Conservation (phyloP, 2,329 filamentous ascomycete species). For the Aspergillus ruber region DNA sequence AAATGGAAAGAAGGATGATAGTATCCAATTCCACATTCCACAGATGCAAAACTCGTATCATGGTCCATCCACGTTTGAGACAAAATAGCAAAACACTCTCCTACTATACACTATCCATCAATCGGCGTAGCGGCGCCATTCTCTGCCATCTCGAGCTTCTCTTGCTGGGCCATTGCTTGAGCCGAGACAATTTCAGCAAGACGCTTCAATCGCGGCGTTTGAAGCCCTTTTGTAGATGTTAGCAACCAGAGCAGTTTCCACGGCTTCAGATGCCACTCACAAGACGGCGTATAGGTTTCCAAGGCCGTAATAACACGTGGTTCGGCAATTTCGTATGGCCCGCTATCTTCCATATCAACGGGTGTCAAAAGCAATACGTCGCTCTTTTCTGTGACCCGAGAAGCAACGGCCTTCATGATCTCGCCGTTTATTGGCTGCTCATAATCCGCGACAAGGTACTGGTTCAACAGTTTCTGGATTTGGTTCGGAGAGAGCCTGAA, state of each 20-base stretch:
- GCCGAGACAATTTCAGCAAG: constrained; percentile 97
- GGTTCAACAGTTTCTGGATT: constrained; percentile 97
- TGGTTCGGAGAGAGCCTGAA: constrained; percentile 90
- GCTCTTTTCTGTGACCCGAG: constrained; percentile 94
- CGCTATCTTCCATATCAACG: constrained; percentile 98
- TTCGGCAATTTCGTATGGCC: constrained; percentile 96
- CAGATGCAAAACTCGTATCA: constrained; percentile 9
- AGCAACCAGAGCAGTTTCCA: constrained; percentile 5
- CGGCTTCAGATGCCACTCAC: constrained; percentile 49
- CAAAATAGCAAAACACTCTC: constrained; percentile 12
- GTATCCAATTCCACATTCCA: not conserved
- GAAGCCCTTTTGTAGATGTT: constrained; percentile 61
- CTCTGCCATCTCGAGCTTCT: constrained; percentile 59
- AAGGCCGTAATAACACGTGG: constrained; percentile 90
- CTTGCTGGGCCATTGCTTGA: constrained; percentile 92
- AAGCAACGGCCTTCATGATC: constrained; percentile 99
- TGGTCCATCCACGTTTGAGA: constrained; percentile 18
- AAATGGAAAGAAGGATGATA: not conserved
- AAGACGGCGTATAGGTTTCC: constrained; percentile 97
- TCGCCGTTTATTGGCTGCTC: constrained; percentile 99
- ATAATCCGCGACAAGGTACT: constrained; percentile 97
- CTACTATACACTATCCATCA: constrained; percentile 23
- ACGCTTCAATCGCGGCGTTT: constrained; percentile 90
- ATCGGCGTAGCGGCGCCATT: constrained; percentile 16
- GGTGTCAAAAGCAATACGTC: constrained; percentile 88